A percentile compares a stretch with the other conserved stretches of the same genome.
These are phyloP conservation scores for Fusarium secorum DNA, from an alignment of 2,329 filamentous ascomycete species.

Conservation along the genomic window DNA sequence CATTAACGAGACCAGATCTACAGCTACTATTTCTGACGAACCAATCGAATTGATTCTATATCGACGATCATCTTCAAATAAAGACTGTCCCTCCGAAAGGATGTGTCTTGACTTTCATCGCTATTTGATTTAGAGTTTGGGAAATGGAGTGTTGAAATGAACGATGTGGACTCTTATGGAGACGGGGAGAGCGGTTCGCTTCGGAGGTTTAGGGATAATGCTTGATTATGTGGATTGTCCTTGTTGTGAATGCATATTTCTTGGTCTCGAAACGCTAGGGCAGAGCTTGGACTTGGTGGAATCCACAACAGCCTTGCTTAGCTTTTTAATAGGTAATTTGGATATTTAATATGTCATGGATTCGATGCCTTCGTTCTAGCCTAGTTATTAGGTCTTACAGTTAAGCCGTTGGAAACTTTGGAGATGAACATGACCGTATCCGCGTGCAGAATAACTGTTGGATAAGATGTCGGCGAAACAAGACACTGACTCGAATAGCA, in stretches of 20 bases:
- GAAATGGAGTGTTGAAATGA: not conserved
- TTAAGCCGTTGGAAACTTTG: not conserved
- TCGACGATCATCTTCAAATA: not conserved
- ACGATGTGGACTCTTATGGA: not conserved
- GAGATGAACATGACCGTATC: not conserved
- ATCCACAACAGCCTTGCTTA: not conserved
- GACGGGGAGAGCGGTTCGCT: not conserved
- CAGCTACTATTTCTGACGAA: not conserved
- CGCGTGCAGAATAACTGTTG: rapidly evolving
- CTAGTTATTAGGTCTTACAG: not conserved
- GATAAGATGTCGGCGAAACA: rapidly evolving
- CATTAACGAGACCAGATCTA: not conserved
- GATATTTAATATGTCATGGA: not conserved
- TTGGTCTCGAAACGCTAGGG: not conserved
- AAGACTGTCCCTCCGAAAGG: not conserved
- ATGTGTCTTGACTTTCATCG: not conserved
- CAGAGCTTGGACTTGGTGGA: not conserved
- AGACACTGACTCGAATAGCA: not conserved
- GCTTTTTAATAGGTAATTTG: not conserved
- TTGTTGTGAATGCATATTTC: not conserved
- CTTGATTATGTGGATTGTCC: not conserved
- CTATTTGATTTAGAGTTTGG: not conserved
- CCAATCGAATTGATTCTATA: not conserved
- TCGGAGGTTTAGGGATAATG: not conserved
- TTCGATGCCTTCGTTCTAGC: not conserved